Evolutionary conservation across 176 grass and related monocot species (phyloP).

Genomic region (Aegilops speltoides): DNA sequence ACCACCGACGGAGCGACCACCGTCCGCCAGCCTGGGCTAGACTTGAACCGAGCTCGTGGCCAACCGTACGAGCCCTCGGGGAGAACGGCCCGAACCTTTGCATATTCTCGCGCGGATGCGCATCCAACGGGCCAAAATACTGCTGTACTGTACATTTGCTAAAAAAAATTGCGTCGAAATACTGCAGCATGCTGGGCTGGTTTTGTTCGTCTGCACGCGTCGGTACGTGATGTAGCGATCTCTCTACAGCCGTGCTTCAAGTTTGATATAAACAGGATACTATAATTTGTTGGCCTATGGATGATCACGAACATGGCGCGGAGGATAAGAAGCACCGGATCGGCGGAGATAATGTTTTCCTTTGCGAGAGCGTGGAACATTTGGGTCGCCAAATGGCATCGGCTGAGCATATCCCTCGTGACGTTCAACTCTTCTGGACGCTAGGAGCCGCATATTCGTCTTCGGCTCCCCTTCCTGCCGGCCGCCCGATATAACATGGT

Average conservation of each 20-base stretch:
- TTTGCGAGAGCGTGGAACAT: neutral
- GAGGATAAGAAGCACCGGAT: neutral
- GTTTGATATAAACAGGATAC: neutral
- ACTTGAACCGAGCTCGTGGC: neutral
- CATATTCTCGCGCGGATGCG: constrained; percentile 20
- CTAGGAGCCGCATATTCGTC: neutral
- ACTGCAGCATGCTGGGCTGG: neutral
- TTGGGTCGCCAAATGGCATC: neutral
- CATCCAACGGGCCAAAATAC: neutral
- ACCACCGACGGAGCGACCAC: neutral
- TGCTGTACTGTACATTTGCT: no score
- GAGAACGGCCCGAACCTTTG: neutral
- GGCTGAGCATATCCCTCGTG: neutral
- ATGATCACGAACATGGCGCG: neutral
- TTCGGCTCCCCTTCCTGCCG: neutral
- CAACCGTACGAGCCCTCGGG: neutral
- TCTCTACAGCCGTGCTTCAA: neutral
- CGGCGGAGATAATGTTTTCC: neutral
- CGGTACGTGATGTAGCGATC: neutral
- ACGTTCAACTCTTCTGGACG: neutral
- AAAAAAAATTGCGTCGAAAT: no score
- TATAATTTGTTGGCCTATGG: no score
- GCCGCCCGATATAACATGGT: no score
- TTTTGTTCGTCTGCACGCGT: neutral
- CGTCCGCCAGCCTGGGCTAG: neutral